Conservation (phyloP, 2,329 filamentous ascomycete species). For the Dactylellina haptotyla region DNA sequence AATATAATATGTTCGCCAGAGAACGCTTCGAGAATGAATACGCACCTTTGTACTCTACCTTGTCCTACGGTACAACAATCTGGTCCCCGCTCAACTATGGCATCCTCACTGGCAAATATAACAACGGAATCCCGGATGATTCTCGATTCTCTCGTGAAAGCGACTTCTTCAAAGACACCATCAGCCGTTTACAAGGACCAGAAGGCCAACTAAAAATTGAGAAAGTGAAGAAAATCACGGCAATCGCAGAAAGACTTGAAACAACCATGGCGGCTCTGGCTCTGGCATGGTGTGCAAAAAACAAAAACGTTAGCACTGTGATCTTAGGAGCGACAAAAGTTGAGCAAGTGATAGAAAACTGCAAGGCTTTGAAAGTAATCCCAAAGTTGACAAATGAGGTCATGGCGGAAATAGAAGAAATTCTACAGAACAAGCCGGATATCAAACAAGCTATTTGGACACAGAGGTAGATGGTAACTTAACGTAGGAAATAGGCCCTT, state of each 20-base stretch:
- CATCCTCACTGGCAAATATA: slow-evolving; percentile 72
- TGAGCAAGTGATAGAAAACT: slow-evolving; percentile 62
- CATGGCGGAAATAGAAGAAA: slow-evolving; percentile 65
- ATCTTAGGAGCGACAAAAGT: slow-evolving; percentile 66
- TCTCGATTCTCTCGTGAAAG: slow-evolving; percentile 71
- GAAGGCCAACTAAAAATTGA: slow-evolving; percentile 68
- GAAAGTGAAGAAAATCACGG: slow-evolving; percentile 69
- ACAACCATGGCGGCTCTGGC: slow-evolving; percentile 66
- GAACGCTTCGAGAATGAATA: slow-evolving; percentile 72
- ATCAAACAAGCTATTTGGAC: slow-evolving; percentile 35
- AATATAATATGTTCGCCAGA: slow-evolving; percentile 72
- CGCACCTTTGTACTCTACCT: slow-evolving; percentile 64
- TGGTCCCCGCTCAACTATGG: slow-evolving; percentile 69
- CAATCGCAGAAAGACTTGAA: slow-evolving; percentile 65
- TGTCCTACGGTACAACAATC: slow-evolving; percentile 61
- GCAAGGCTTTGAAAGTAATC: slow-evolving; percentile 63
- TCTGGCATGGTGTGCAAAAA: slow-evolving; percentile 71
- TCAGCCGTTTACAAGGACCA: slow-evolving; percentile 65
- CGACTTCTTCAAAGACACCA: slow-evolving; percentile 69
- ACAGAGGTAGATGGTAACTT: slow-evolving; percentile 19
- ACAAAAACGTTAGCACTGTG: slow-evolving; percentile 69
- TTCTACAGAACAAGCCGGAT: slow-evolving; percentile 62
- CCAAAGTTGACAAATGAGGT: slow-evolving; percentile 63
- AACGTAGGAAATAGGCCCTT: background rate
- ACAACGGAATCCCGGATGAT: slow-evolving; percentile 70